Base-by-base conservation (phyloP, 768 basidiomycete species). In the Boletus barrowsii region DNA sequence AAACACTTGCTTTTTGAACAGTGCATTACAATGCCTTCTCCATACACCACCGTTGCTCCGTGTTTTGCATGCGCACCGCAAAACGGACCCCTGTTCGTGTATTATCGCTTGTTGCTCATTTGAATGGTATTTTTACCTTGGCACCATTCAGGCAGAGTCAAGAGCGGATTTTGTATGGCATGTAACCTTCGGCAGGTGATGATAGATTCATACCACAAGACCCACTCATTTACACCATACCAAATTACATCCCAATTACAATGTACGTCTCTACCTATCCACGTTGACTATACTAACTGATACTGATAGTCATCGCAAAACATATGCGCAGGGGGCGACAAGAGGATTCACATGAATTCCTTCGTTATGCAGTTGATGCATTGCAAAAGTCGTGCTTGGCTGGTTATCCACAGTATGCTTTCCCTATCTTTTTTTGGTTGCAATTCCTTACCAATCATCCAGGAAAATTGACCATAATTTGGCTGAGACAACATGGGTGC, bases 331-430 rank as follows among this genome's bases (percentile, higher is more conserved):
- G 75, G 71, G 93, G 92, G n/a, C 76, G 93, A 61, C 97, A 99
- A 69, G 97, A 99, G 67, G 97, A 99, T 68, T 86, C 97, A 10
- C 97, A 99, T 67, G 97, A 99, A 71, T 98, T 98, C 66, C 83
- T 99, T 46, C 86, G 97, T 32, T 97, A 95, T 70, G 86, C 87
- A 18, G 85, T 98, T 30, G 97, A 99, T 64, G 88, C 87, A 26
- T 72, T 98, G 49, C 97, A 98, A 71, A 89, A 86, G 64, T 82
- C 88, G 8, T 90, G 88, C 67, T 75, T 95, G 53, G 80, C 81
- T 44, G 90, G 87, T 17, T 70, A 82, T 50, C 76, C 87, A 58
- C 79, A 83, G 92, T 93, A 62, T 57, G 90, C 75, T 42, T 39
- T 32, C 47, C 44, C 43, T 29, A 40, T 39, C 9, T 39, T n/a